phyloP scores from a whole-genome alignment of 441 rosid genomes.

The Bocquillonia castaneifolia region DNA sequence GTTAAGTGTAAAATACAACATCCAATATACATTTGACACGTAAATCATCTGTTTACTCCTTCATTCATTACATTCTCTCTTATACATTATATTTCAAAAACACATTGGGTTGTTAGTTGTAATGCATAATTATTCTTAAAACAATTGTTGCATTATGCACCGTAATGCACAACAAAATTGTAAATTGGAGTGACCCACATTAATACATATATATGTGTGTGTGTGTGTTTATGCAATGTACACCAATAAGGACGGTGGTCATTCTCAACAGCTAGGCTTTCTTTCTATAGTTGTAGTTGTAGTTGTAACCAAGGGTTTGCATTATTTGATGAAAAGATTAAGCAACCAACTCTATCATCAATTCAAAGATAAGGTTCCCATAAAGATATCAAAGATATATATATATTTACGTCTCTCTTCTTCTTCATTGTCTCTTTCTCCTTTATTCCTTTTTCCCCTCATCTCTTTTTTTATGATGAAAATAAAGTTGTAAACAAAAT shows the following conservation, averaged over 20 bases:
- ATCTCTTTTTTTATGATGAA: not conserved
- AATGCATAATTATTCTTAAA: no score
- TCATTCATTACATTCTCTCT: no score
- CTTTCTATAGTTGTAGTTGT: not conserved
- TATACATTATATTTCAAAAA: no score
- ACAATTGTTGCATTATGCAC: no score
- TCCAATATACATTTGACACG: no score
- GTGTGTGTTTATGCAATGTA: no score
- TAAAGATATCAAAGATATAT: not conserved
- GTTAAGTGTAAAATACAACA: no score
- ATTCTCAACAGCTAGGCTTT: not conserved
- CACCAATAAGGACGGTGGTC: not conserved
- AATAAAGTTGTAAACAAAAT: not conserved
- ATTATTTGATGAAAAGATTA: conserved; percentile 20
- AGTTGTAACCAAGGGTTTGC: not conserved
- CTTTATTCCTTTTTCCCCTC: not conserved
- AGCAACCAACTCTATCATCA: conserved; percentile 15
- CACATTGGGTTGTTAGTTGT: no score
- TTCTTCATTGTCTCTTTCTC: conserved; percentile 14
- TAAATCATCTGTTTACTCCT: no score
- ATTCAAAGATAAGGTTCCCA: conserved; percentile 19
- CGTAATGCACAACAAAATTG: not conserved
- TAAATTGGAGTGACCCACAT: not conserved
- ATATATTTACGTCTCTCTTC: conserved; percentile 6
- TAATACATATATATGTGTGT: not conserved